Percentiles rank a stretch among this genome's conserved stretches.
These are phyloP conservation scores for Houttuynia cordata DNA, from an alignment of 164 flowering plant species.

Conservation along the genomic window DNA sequence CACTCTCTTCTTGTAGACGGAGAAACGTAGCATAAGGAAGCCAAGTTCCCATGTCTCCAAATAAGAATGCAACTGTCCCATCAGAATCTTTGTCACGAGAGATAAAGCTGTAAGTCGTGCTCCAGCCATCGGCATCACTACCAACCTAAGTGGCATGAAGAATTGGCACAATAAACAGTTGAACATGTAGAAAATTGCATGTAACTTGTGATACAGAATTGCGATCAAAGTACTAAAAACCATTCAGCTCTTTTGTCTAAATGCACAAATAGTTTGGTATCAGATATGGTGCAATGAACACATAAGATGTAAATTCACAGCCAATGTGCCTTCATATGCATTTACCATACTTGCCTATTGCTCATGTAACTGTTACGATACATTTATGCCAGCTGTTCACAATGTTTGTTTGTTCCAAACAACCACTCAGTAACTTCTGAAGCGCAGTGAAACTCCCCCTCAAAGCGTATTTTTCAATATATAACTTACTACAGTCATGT, in stretches of 20 bases:
- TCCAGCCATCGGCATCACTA: slow-evolving; percentile 81
- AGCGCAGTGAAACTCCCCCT: neutral
- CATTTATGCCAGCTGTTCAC: too few species aligned
- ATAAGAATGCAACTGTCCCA: slow-evolving; percentile 73
- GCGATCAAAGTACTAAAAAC: neutral
- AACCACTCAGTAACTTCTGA: neutral
- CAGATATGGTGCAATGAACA: neutral
- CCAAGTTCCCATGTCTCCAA: slow-evolving; percentile 94
- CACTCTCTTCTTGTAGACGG: slow-evolving; percentile 91
- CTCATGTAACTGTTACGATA: too few species aligned
- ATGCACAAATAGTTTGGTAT: neutral
- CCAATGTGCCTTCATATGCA: too few species aligned
- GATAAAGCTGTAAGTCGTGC: slow-evolving; percentile 51
- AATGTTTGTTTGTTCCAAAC: too few species aligned
- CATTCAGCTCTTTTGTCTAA: neutral
- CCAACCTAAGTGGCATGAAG: slow-evolving; percentile 53
- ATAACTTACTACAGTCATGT: too few species aligned
- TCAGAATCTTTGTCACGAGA: slow-evolving; percentile 45
- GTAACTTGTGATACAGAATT: neutral
- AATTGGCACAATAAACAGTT: too few species aligned
- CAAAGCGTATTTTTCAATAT: too few species aligned
- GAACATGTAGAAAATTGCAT: neutral
- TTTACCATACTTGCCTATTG: too few species aligned
- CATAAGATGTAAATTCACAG: too few species aligned
- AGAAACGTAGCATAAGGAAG: slow-evolving; percentile 59